Conservation (phyloP, 768 basidiomycete genomes). For the Tephrocybe sp. region DNA sequence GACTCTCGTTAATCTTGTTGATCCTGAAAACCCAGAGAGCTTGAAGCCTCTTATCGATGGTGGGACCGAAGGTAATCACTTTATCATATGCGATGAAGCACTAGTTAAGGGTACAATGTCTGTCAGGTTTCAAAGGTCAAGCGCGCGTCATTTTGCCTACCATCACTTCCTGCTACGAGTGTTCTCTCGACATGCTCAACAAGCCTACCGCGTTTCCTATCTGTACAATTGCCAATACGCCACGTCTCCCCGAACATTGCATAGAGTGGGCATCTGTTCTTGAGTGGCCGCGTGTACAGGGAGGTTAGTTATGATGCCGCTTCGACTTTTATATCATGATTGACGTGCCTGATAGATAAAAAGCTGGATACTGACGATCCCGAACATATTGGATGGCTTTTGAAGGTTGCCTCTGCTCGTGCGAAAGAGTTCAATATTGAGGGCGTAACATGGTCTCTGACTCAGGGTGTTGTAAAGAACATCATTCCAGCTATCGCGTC, state of each 20-base stretch:
- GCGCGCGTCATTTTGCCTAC: slow-evolving; percentile 96
- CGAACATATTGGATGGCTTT: slow-evolving; percentile 95
- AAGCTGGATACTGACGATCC: slow-evolving; percentile 98
- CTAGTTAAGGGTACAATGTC: too few species aligned
- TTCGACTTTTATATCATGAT: not conserved
- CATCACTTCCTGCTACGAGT: slow-evolving; percentile 96
- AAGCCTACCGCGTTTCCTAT: slow-evolving; percentile 97
- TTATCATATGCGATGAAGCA: not conserved
- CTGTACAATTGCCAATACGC: slow-evolving; percentile 98
- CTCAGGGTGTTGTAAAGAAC: slow-evolving; percentile 99
- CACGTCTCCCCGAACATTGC: slow-evolving; percentile 96
- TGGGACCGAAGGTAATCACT: slow-evolving; percentile 87
- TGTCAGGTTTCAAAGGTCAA: slow-evolving; percentile 94
- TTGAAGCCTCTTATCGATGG: slow-evolving; percentile 97
- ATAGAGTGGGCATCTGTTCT: slow-evolving; percentile 99
- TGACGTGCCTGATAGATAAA: slow-evolving; percentile 57
- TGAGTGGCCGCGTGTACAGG: slow-evolving; percentile 95
- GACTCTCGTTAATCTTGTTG: slow-evolving; percentile 92
- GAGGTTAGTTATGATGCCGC: slow-evolving; percentile 51
- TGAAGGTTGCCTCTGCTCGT: slow-evolving; percentile 72
- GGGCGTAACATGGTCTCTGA: slow-evolving; percentile 96
- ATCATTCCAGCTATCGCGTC: slow-evolving; percentile 99
- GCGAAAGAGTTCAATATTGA: slow-evolving; percentile 96
- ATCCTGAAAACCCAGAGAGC: slow-evolving; percentile 89
- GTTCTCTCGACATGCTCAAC: slow-evolving; percentile 97